A percentile compares a stretch with the other conserved stretches of the same genome.
phyloP scores from a whole-genome alignment of 2,329 filamentous ascomycete species.

The Neofusicoccum kwambonambiense region DNA sequence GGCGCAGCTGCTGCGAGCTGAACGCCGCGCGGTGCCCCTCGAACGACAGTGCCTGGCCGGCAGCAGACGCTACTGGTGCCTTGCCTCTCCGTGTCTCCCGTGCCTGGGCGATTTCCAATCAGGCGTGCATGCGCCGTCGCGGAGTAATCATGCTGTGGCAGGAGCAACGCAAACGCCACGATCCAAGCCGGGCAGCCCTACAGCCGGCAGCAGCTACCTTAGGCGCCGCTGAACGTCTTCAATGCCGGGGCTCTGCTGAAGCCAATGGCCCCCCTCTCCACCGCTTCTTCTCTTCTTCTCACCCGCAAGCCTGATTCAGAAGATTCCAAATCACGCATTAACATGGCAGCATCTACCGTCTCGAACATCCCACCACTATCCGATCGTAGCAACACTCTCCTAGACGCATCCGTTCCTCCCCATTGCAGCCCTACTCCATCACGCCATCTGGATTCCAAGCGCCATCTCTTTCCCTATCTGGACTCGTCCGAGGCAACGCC shows the following conservation, averaged over 20 bases:
- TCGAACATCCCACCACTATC: conserved; percentile 6
- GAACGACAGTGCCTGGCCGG: not conserved
- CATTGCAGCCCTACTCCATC: not conserved
- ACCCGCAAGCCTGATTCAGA: conserved; percentile 15
- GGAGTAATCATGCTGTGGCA: conserved; percentile 10
- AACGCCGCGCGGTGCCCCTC: not conserved
- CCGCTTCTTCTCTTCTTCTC: conserved; percentile 11
- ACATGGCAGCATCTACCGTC: conserved; percentile 16
- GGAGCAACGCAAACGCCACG: conserved; percentile 5
- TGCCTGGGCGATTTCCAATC: not conserved
- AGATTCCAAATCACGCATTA: conserved; percentile 8
- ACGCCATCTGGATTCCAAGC: not conserved
- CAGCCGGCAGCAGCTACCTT: conserved; percentile 3
- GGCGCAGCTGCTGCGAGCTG: not conserved
- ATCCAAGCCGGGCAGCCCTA: conserved; percentile 5
- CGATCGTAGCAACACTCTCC: conserved; percentile 16
- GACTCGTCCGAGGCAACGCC: conserved; percentile 20
- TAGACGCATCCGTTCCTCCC: conserved; percentile 4
- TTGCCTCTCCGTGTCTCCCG: not conserved
- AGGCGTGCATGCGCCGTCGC: not conserved
- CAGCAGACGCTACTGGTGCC: not conserved
- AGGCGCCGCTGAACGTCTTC: not conserved
- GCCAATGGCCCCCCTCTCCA: not conserved
- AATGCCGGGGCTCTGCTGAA: not conserved
- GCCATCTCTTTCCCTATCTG: conserved; percentile 13